These are phyloP conservation scores for Forsythia suspensa DNA, from an alignment of 257 asterid species.

Conservation along the genomic window DNA sequence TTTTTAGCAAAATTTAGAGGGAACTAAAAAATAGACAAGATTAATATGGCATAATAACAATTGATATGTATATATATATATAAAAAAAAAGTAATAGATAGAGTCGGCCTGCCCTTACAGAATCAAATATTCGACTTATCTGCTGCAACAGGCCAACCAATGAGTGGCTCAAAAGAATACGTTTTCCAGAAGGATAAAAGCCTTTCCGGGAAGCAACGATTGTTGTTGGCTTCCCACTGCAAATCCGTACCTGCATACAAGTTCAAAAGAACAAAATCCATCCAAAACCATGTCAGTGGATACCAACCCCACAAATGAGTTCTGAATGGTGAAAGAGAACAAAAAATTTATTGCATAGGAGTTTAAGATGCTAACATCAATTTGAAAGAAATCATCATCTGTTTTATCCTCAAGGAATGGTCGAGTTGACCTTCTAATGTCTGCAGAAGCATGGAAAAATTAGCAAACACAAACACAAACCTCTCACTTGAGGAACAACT, in stretches of 20 bases:
- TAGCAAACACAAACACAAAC: conserved; percentile 14
- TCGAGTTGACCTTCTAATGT: conserved; percentile 75
- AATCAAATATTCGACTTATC: conserved; percentile 65
- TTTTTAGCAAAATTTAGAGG: conserved; percentile 1
- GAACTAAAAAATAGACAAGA: not conserved
- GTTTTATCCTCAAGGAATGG: conserved; percentile 74
- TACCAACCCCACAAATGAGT: conserved; percentile 2
- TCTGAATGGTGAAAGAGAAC: conserved; percentile 7
- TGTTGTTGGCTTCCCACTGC: conserved; percentile 82
- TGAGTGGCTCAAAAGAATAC: conserved; percentile 52
- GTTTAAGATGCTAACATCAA: conserved; percentile 62
- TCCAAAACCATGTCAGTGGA: not conserved
- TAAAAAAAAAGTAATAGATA: not conserved
- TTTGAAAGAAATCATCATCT: conserved; percentile 82
- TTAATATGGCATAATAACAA: not conserved
- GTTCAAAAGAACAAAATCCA: conserved; percentile 12
- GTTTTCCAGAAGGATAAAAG: conserved; percentile 79
- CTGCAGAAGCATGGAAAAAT: conserved; percentile 41
- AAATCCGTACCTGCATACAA: conserved; percentile 59
- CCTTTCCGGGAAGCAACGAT: conserved; percentile 73
- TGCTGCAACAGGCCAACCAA: conserved; percentile 76
- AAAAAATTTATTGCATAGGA: not conserved
- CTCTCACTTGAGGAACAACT: not conserved
- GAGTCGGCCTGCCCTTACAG: conserved; percentile 46
- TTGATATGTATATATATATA: no score